Conservation (phyloP, 257 asterid species). For the Henckelia pumila region DNA sequence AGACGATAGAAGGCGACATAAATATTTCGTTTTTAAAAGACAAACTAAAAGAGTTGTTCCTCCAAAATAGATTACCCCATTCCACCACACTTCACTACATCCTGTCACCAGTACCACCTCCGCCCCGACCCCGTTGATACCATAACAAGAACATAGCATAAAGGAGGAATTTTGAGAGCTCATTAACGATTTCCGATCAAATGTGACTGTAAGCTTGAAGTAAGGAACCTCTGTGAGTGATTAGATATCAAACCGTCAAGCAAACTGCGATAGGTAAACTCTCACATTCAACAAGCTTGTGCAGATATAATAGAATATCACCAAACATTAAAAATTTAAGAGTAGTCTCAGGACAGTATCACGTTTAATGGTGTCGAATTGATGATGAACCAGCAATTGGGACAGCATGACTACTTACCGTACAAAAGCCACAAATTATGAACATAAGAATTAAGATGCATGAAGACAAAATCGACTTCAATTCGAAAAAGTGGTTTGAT, state of each 20-base stretch:
- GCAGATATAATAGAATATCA: background rate
- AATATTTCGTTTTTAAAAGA: no score
- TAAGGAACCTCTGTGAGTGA: background rate
- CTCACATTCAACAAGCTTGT: background rate
- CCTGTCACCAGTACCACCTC: no score
- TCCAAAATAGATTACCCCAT: no score
- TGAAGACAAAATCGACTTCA: background rate
- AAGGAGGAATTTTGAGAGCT: background rate
- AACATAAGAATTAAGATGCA: background rate
- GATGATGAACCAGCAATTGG: background rate
- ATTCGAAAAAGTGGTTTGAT: slow-evolving; percentile 27
- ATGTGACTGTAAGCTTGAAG: background rate
- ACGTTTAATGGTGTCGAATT: background rate
- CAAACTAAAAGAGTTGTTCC: no score
- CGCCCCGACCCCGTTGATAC: no score
- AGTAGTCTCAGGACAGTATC: background rate
- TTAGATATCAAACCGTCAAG: background rate
- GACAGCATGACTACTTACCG: background rate
- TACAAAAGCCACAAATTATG: background rate
- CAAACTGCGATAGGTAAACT: no score
- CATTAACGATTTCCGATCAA: background rate
- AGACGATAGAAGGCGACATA: no score
- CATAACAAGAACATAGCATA: no score
- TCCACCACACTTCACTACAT: no score
- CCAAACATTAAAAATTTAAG: background rate